Evolutionary conservation across 2,329 filamentous ascomycete species (phyloP), one percentile per base, ranked within the genome.

Genomic region (Arthrobotrys conoides): DNA sequence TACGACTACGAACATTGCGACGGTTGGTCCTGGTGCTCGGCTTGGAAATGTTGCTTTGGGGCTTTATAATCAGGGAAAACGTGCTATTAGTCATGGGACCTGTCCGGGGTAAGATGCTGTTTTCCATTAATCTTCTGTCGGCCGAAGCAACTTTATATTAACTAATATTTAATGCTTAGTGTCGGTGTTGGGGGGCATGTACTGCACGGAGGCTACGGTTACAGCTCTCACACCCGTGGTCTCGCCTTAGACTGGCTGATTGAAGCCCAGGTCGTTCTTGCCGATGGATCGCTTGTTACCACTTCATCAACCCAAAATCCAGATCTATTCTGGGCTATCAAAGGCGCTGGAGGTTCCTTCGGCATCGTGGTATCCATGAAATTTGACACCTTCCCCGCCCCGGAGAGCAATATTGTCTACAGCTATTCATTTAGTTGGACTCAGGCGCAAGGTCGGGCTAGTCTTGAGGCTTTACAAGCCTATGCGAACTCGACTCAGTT

Each of bases 211-310:
- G 89, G 89, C 0, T 85, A 89, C 5, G 89, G 89, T 0, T 87
- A 88, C n/a, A 86, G 86, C 79, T 89, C 88, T 4, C 85, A 89
- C 20, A 88, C 89, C 86, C 90, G 88, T 88, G 89, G 89, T 63
- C 85, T 85, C 1, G 85, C 86, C 8, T 84, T 90, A 1, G 89
- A 90, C 81, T 87, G 89, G 41, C 84, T 90, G 30, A 71, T 88
- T 51, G 87, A 87, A 80, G 86, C 87, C 16, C 86, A 89, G 82
- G 87, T 89, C 3, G 88, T 90, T 2, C 88, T 88, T 3, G 87
- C 88, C 2, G 85, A 89, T 76, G 89, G 88, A n/a, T 83, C 83
- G 9, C 85, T 90, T 44, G 82, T 85, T 41, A 85, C 84, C 1
- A 88, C 87, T 8, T 89, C 84, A 80, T 84, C 87, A 49, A 83